These are phyloP conservation scores for Oryza rufipogon DNA, from an alignment of 176 grass and related monocot species.

Conservation along the genomic window DNA sequence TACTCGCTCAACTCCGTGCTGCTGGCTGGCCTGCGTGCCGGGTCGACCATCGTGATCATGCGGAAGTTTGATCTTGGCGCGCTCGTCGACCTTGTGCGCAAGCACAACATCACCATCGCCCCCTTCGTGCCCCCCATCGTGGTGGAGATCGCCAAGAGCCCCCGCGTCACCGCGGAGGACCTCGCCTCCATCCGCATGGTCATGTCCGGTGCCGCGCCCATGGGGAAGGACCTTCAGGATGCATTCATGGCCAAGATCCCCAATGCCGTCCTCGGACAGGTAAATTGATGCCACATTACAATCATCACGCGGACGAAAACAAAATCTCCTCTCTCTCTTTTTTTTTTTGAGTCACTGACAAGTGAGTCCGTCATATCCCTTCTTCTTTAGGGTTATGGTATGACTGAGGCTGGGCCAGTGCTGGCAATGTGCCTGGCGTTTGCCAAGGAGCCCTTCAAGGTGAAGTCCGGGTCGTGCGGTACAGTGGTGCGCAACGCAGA, in stretches of 20 bases:
- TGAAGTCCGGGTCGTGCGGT: conserved; percentile 91
- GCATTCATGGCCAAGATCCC: conserved; percentile 83
- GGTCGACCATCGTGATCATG: conserved; percentile 70
- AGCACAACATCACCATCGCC: conserved; percentile 52
- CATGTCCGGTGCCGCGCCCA: conserved; percentile 83
- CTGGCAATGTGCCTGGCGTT: conserved; percentile 90
- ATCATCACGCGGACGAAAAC: neutral
- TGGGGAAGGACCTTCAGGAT: conserved; percentile 89
- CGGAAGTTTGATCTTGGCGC: conserved; percentile 69
- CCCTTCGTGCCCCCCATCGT: conserved; percentile 91
- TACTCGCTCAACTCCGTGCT: conserved; percentile 95
- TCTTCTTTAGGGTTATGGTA: conserved; percentile 66
- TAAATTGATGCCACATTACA: neutral
- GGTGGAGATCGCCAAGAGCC: conserved; percentile 90
- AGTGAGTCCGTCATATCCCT: no score
- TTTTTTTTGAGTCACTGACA: neutral
- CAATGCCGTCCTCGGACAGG: conserved; percentile 84
- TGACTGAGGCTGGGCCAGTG: conserved; percentile 90
- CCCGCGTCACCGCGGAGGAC: conserved; percentile 49
- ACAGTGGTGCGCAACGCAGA: conserved; percentile 84
- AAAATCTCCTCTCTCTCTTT: no score
- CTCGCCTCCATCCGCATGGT: conserved; percentile 79
- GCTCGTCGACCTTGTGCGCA: conserved; percentile 63
- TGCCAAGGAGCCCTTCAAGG: conserved; percentile 69
- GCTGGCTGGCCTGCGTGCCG: conserved; percentile 70